Evolutionary conservation across 1,284 basidiomycete genomes (phyloP), one percentile per base, ranked within the genome.

Genomic region (Dichomitus squalens): DNA sequence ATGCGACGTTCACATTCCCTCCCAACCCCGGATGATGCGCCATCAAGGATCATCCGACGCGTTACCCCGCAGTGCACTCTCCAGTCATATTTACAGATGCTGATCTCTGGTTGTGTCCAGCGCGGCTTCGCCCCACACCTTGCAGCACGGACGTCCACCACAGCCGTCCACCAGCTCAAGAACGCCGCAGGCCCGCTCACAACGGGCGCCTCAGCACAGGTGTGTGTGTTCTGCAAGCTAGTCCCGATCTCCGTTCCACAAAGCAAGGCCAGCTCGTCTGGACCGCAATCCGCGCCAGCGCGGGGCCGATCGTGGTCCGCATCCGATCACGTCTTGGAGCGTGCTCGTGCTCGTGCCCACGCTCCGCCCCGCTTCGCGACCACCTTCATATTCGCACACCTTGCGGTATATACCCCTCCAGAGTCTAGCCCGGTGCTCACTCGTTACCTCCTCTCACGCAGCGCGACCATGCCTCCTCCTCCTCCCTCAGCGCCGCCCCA

Each of bases 401-500:
- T 35, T 40, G 11, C 21, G 16, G 34, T 31, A 9, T 39, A 36
- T 39, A 21, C 36, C 31, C 14, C 29, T 34, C 12, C 31, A 33
- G 20, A 20, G 4, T 21, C 5, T 14, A 21, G 11, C 27, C 9
- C 44, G 8, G 12, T 20, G 9, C 44, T 47, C 29, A 47, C 4
- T 33, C 16, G n/a, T n/a, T n/a, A n/a, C n/a, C n/a, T n/a, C n/a
- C n/a, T n/a, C n/a, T n/a, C n/a, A n/a, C n/a, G n/a, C n/a, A n/a
- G n/a, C n/a, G n/a, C n/a, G n/a, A n/a, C n/a, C n/a, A 48, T 56
- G 25, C 53, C 52, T 9, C 52, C 21, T 25, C 27, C 52, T n/a
- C 48, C 50, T 38, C n/a, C 39, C 40, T 46, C 36, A 55, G 57
- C 23, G 33, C 59, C 14, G 53, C 51, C 57, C 3, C 51, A 31